Conservation (phyloP, 2,329 filamentous ascomycete genomes). For the Xylaria sp. region DNA sequence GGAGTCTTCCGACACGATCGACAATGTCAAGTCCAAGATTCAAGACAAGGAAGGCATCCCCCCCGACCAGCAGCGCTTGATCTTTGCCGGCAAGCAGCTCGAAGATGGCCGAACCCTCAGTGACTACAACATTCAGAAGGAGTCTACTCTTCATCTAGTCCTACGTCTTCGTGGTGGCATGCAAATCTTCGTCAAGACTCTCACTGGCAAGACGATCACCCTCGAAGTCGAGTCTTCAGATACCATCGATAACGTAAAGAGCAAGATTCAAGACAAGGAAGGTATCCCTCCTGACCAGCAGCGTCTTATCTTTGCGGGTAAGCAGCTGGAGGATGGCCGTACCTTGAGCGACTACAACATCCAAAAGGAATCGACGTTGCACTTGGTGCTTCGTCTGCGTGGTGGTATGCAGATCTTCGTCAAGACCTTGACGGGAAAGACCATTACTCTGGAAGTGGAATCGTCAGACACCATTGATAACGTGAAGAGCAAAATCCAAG, state of each 20-base stretch:
- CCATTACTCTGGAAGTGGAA: conserved; percentile 75
- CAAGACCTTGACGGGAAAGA: conserved; percentile 76
- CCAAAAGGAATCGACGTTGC: conserved; percentile 87
- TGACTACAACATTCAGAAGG: conserved; percentile 97
- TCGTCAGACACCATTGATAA: conserved; percentile 76
- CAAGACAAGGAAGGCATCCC: conserved; percentile 98
- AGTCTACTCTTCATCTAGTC: conserved; percentile 85
- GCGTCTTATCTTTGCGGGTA: conserved; percentile 91
- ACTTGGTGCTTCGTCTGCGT: conserved; percentile 82
- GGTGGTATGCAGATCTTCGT: conserved; percentile 83
- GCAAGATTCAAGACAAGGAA: conserved; percentile 93
- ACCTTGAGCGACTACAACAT: conserved; percentile 97
- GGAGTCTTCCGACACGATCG: conserved; percentile 89
- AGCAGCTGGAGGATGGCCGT: conserved; percentile 92
- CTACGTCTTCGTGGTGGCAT: conserved; percentile 90
- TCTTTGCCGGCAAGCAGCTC: conserved; percentile 95
- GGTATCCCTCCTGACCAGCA: conserved; percentile 96
- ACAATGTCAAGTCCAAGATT: conserved; percentile 97
- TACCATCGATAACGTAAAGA: conserved; percentile 94
- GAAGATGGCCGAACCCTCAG: conserved; percentile 91
- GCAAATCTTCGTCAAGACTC: conserved; percentile 88
- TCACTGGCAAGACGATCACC: conserved; percentile 94
- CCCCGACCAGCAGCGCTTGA: conserved; percentile 93
- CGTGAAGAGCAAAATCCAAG: conserved; percentile 76
- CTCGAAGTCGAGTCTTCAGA: conserved; percentile 89